A percentile compares a stretch with the other conserved stretches of the same genome.
These are phyloP conservation scores for Metschnikowia continentalis DNA, from an alignment of 805 yeast genomes.

Conservation along the genomic window DNA sequence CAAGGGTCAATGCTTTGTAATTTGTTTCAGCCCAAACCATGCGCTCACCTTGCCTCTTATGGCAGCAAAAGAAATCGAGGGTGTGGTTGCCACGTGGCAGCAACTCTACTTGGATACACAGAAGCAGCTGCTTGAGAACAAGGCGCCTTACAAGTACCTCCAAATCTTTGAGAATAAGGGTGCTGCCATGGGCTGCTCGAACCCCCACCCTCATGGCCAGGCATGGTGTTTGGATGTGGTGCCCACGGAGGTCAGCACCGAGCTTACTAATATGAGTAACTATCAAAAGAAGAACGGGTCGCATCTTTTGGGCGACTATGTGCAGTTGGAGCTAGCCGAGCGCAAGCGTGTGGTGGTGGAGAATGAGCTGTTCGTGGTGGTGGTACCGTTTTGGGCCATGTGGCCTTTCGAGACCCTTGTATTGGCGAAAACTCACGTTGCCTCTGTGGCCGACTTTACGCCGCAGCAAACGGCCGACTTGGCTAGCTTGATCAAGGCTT, in stretches of 20 bases:
- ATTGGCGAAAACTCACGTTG: conserved; percentile 51
- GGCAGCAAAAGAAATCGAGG: conserved; percentile 39
- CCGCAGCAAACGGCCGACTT: conserved; percentile 49
- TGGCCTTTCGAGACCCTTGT: conserved; percentile 79
- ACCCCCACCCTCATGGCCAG: conserved; percentile 81
- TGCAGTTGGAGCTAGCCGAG: conserved; percentile 48
- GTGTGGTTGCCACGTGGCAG: conserved; percentile 62
- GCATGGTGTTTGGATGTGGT: conserved; percentile 67
- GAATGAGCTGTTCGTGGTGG: conserved; percentile 60
- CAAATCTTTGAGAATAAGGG: conserved; percentile 80
- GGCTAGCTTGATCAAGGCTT: conserved; percentile 47
- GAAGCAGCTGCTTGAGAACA: conserved; percentile 29
- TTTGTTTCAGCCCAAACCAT: conserved; percentile 71
- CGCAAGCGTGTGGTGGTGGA: conserved; percentile 50
- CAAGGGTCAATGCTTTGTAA: conserved; percentile 64
- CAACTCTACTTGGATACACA: conserved; percentile 44
- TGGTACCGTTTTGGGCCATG: conserved; percentile 78
- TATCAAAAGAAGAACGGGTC: conserved; percentile 40
- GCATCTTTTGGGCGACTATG: conserved; percentile 62
- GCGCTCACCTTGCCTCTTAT: conserved; percentile 62
- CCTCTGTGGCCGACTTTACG: conserved; percentile 46
- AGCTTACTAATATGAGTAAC: conserved; percentile 46
- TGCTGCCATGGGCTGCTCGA: conserved; percentile 76
- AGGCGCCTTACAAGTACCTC: conserved; percentile 51
- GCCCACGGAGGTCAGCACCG: conserved; percentile 64